Conservation (phyloP, 768 basidiomycete genomes). For the Sarcomyxa edulis region DNA sequence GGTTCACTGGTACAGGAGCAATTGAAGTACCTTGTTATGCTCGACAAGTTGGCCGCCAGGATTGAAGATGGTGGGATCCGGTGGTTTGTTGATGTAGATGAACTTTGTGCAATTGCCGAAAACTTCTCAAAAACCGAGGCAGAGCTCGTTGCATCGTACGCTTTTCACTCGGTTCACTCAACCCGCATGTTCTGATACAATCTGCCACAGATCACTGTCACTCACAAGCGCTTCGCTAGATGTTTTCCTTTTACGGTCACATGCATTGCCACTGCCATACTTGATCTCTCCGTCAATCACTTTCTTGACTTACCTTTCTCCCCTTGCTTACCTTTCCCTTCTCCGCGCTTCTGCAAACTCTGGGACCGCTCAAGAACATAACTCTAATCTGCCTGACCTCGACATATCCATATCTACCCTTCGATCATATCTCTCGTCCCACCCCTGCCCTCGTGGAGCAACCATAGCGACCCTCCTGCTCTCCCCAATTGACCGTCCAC, state of each 20-base stretch:
- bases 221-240: slow-evolving; percentile 54
- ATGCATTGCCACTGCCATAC: slow-evolving; percentile 70
- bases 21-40: slow-evolving; percentile 63
- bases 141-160: slow-evolving; percentile 47
- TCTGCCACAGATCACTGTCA: slow-evolving; percentile 29
- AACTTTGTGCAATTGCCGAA: slow-evolving; percentile 44
- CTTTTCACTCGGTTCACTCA: slow-evolving; percentile 8
- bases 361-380: slow-evolving; percentile 11
- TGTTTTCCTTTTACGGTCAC: slow-evolving; percentile 60
- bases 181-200: slow-evolving; percentile 13
- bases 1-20: slow-evolving; percentile 47
- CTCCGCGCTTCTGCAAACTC: slow-evolving; percentile 27
- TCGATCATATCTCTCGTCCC: slow-evolving; percentile 35
- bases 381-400: slow-evolving; percentile 26
- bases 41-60: slow-evolving; percentile 61
- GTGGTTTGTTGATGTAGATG: slow-evolving; percentile 71
- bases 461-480: slow-evolving; percentile 53
- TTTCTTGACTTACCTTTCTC: slow-evolving; percentile 68
- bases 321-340: slow-evolving; percentile 61
- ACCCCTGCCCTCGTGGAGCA: slow-evolving; percentile 35
- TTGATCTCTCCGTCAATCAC: slow-evolving; percentile 62
- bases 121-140: slow-evolving; percentile 51
- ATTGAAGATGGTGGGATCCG: slow-evolving; percentile 59
- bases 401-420: slow-evolving; percentile 53
- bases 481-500: slow-evolving; percentile 21